Base-by-base conservation (phyloP, 192 early-diverging fungal genomes). In the Pilobolus umbonatus region DNA sequence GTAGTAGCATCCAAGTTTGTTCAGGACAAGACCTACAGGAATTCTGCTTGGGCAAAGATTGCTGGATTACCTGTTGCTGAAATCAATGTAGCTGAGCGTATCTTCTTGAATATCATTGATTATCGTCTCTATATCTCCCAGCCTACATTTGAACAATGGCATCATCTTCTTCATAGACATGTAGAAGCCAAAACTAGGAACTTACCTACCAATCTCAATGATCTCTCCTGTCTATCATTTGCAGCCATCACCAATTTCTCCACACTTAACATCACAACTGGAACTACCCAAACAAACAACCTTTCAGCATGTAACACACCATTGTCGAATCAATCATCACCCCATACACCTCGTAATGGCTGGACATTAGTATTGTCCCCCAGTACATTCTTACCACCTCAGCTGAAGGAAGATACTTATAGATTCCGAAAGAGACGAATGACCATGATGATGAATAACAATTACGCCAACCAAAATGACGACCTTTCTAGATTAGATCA, bases 1-100 rank as follows among this genome's bases (percentile, higher is more conserved):
- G 86, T 98, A 46, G 75, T 91, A 49, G 91, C 95, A 5, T 93
- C 91, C 58, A 98, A 98, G 64, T 94, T 86, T 67, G 80, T 89
- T 52, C 83, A 83, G 60, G 95, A 98, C 77, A 84, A 83, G 53
- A 86, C 83, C 29, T 98, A 93, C 63, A 80, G 85, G n/a, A 95
- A 92, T 79, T 78, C 77, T 58, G 88, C 90, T 3, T 98, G 95
- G 95, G 78, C 92, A 43, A 91, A 89, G 75, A 92, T 96, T 30
- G 93, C 91, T 25, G 85, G 87, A 50, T 80, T 98, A 14, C 74
- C 84, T 14, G 77, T 87, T 43, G 48, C 69, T 14, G 92, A 98
- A 72, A 87, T 98, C 47, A 88, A 89, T 76, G 78, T 78, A 34
- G 85, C 87, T 68, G 94, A 97, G 75, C 72, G 86, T 36, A 80